Percentiles rank a stretch among this genome's conserved stretches.
These are phyloP conservation scores for Mucor saturninus DNA, from an alignment of 371 early-diverging fungal species.

Conservation along the genomic window DNA sequence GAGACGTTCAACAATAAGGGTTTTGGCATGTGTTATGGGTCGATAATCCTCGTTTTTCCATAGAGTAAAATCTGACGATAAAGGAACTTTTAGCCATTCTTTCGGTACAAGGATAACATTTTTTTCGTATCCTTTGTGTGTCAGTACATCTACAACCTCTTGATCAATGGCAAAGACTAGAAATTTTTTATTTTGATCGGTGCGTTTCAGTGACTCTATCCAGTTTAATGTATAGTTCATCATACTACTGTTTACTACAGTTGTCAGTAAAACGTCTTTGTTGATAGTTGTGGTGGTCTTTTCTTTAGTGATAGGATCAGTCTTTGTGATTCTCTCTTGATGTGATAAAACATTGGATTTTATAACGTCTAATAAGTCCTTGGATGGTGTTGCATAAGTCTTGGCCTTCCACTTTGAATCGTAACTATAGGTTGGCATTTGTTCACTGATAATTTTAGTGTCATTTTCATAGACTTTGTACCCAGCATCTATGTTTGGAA, in stretches of 20 bases:
- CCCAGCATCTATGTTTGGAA: no score
- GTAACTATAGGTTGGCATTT: no score
- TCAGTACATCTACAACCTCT: conserved; percentile 26
- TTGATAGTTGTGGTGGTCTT: no score
- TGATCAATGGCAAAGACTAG: conserved; percentile 44
- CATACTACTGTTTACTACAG: conserved; percentile 44
- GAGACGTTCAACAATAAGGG: conserved; percentile 41
- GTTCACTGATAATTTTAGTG: no score
- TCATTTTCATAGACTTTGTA: no score
- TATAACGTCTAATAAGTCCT: no score
- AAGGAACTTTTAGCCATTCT: conserved; percentile 35
- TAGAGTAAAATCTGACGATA: conserved; percentile 29
- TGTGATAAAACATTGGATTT: no score
- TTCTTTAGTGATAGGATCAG: no score
- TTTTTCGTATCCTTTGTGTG: conserved; percentile 24
- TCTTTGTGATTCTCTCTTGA: no score
- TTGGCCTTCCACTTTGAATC: no score
- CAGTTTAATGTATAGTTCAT: conserved; percentile 45
- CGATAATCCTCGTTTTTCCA: conserved; percentile 33
- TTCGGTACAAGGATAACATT: conserved; percentile 38
- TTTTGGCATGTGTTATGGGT: conserved; percentile 43
- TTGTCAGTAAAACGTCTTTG: conserved; percentile 33
- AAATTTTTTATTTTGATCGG: conserved; percentile 31
- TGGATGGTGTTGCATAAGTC: no score
- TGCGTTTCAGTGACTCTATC: conserved; percentile 37